These are phyloP conservation scores for Suillus spraguei DNA, from an alignment of 768 basidiomycete species.

Conservation along the genomic window DNA sequence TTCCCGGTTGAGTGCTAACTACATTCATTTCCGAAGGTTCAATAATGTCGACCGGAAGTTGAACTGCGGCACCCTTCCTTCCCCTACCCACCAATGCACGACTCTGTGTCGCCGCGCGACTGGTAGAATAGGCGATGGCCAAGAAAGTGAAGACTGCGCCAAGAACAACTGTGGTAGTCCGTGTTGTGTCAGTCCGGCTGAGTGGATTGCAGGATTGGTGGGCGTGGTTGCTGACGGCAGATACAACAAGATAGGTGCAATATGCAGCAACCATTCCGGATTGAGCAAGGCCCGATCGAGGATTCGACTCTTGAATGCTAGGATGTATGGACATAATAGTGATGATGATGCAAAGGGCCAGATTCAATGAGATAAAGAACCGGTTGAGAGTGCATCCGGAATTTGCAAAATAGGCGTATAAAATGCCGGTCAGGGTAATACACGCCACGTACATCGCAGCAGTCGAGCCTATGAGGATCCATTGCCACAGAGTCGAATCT, in stretches of 20 bases:
- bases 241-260: slow-evolving; percentile 93
- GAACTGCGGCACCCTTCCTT: slow-evolving; percentile 64
- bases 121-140: slow-evolving; percentile 97
- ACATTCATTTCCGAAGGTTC: slow-evolving; percentile 70
- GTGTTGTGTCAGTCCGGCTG: slow-evolving; percentile 65
- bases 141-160: slow-evolving; percentile 97
- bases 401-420: slow-evolving; percentile 91
- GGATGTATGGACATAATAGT: slow-evolving; percentile 86
- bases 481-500: slow-evolving; percentile 92
- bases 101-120: slow-evolving; percentile 93
- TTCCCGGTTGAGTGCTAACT: slow-evolving; percentile 81
- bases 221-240: slow-evolving; percentile 90
- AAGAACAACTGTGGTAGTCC: slow-evolving; percentile 83
- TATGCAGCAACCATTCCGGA: slow-evolving; percentile 97
- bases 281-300: slow-evolving; percentile 93
- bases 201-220: slow-evolving; percentile 91
- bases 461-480: slow-evolving; percentile 92
- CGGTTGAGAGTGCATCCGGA: slow-evolving; percentile 89
- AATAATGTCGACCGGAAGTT: slow-evolving; percentile 56
- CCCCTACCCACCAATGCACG: slow-evolving; percentile 82
- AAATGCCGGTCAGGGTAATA: slow-evolving; percentile 82
- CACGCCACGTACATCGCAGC: slow-evolving; percentile 84
- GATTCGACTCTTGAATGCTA: slow-evolving; percentile 87
- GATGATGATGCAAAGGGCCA: slow-evolving; percentile 75
- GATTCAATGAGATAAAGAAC: slow-evolving; percentile 97